These are phyloP conservation scores for Acanthamoeba castellanii DNA, from an alignment of 208 protist species.

Conservation along the genomic window DNA sequence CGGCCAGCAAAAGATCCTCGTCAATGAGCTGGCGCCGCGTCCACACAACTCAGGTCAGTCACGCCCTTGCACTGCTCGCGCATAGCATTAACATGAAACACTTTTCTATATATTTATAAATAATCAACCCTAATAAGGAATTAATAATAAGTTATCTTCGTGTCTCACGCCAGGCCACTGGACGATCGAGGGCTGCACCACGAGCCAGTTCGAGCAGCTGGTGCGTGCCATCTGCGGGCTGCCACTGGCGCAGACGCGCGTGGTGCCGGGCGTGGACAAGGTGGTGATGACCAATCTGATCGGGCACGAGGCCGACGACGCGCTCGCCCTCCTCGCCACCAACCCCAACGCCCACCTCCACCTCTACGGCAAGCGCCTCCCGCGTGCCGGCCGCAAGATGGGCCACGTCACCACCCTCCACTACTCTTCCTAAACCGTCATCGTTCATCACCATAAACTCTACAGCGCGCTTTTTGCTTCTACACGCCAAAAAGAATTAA, in stretches of 20 bases:
- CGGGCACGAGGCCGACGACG: slow-evolving; percentile 79
- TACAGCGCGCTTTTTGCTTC: too few species aligned
- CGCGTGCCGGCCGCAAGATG: slow-evolving; percentile 88
- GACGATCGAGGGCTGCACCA: slow-evolving; percentile 88
- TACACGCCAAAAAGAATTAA: too few species aligned
- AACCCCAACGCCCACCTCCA: slow-evolving; percentile 75
- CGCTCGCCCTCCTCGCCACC: slow-evolving; percentile 41
- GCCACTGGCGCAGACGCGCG: slow-evolving; percentile 80
- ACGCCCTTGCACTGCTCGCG: too few species aligned
- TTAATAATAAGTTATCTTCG: not conserved
- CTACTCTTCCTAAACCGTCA: not conserved
- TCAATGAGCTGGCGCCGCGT: slow-evolving; percentile 92
- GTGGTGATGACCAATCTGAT: slow-evolving; percentile 89
- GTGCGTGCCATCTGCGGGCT: slow-evolving; percentile 88
- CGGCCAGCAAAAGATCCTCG: slow-evolving; percentile 78
- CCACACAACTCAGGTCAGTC: slow-evolving; percentile 89
- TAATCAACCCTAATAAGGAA: not conserved
- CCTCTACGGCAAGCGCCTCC: slow-evolving; percentile 88
- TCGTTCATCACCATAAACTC: too few species aligned
- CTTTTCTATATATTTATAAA: too few species aligned
- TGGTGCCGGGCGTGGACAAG: slow-evolving; percentile 77
- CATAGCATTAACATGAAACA: not conserved
- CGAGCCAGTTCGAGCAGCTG: slow-evolving; percentile 90
- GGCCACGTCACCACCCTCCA: slow-evolving; percentile 88
- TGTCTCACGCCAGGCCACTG: slow-evolving; percentile 82